phyloP scores from a whole-genome alignment of 2,329 filamentous ascomycete species.

The Nigrospora osmanthi region DNA sequence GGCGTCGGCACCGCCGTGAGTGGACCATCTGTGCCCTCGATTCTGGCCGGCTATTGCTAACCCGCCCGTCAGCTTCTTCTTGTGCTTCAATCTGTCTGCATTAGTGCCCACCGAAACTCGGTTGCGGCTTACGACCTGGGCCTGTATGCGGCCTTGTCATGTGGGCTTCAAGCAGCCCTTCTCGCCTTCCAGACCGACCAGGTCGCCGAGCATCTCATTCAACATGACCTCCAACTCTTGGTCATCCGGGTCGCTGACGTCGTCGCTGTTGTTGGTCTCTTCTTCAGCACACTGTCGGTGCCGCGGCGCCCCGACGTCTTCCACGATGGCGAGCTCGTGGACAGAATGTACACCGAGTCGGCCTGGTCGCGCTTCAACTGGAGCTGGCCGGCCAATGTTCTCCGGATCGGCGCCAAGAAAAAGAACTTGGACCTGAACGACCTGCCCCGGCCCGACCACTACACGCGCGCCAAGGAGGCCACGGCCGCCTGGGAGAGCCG shows the following conservation, averaged over 20 bases:
- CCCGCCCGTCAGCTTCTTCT: slow-evolving; percentile 34
- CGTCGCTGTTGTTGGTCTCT: slow-evolving; percentile 32
- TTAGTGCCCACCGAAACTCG: slow-evolving; percentile 41
- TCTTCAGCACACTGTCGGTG: slow-evolving; percentile 43
- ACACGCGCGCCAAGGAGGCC: slow-evolving; percentile 41
- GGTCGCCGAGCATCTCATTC: slow-evolving; percentile 24
- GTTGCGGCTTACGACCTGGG: slow-evolving; percentile 46
- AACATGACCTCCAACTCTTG: slow-evolving; percentile 25
- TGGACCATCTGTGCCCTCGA: slow-evolving; percentile 3
- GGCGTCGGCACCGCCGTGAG: slow-evolving; percentile 56
- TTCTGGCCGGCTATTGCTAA: slow-evolving; percentile 8
- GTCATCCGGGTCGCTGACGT: slow-evolving; percentile 41
- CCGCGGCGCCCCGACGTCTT: slow-evolving; percentile 63
- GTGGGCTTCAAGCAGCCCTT: slow-evolving; percentile 32
- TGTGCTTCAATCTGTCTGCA: slow-evolving; percentile 40
- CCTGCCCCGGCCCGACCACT: slow-evolving; percentile 52
- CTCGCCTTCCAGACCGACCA: slow-evolving; percentile 36
- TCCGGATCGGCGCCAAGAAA: slow-evolving; percentile 47
- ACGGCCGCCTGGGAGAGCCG: slow-evolving; percentile 40
- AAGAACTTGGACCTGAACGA: slow-evolving; percentile 54
- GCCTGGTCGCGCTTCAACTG: slow-evolving; percentile 57
- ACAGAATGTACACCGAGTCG: slow-evolving; percentile 53
- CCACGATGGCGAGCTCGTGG: slow-evolving; percentile 49
- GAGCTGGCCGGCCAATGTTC: slow-evolving; percentile 50
- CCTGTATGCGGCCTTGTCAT: slow-evolving; percentile 40